These are phyloP conservation scores for Meyerozyma carpophila DNA, from an alignment of 1,139 yeast species.

Conservation along the genomic window DNA sequence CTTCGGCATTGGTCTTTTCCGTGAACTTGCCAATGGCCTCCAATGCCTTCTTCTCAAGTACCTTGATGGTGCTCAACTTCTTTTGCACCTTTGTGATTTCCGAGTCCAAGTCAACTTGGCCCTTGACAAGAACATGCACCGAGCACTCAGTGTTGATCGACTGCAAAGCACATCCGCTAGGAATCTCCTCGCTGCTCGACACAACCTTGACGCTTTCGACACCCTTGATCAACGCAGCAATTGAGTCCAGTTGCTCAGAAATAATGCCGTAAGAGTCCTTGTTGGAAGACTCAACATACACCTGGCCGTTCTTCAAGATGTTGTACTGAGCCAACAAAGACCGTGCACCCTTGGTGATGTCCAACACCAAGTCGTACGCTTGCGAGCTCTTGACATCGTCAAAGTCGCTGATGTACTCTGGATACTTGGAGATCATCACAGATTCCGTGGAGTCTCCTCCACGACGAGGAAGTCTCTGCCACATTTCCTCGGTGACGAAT, in stretches of 20 bases:
- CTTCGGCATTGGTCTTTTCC: conserved; percentile 76
- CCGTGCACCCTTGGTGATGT: conserved; percentile 86
- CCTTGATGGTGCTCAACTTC: conserved; percentile 63
- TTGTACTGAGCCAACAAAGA: conserved; percentile 86
- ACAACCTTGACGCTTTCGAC: conserved; percentile 69
- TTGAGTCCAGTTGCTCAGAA: conserved; percentile 69
- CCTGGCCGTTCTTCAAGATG: conserved; percentile 82
- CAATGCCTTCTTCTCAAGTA: conserved; percentile 35
- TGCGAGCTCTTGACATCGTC: conserved; percentile 59
- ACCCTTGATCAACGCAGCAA: conserved; percentile 87
- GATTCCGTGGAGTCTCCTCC: conserved; percentile 62
- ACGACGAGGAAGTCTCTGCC: conserved; percentile 97
- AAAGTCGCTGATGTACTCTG: conserved; percentile 55
- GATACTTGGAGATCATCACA: conserved; percentile 78
- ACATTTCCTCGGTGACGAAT: conserved; percentile 91
- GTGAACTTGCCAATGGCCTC: conserved; percentile 66
- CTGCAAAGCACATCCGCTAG: conserved; percentile 85
- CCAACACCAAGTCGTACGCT: conserved; percentile 79
- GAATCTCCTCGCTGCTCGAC: conserved; percentile 48
- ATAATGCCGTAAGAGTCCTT: conserved; percentile 49
- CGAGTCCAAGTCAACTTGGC: conserved; percentile 87
- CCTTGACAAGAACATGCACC: conserved; percentile 89
- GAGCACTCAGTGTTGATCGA: conserved; percentile 76
- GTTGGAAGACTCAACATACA: conserved; percentile 66
- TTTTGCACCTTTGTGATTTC: conserved; percentile 79